Base-by-base conservation (phyloP, 202 grass and related monocot genomes). In the Zoysia matrella region DNA sequence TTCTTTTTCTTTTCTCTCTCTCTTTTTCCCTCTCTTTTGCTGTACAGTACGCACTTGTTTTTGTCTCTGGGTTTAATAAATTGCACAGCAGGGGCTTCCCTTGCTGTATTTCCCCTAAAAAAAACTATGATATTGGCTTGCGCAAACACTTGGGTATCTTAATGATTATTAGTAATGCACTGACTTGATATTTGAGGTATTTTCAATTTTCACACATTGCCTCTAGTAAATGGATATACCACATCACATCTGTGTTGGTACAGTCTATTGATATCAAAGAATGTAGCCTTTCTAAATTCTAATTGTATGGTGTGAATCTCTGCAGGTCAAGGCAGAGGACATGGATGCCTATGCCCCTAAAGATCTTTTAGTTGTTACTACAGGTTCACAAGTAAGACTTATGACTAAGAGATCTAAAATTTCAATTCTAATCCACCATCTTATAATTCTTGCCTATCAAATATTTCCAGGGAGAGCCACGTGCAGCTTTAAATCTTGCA, bases 341-440 rank as follows among this genome's bases (percentile, higher is more conserved):
- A 95, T 98, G 82, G 92, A 95, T 86, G 88, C 89, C 4, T 98
- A 95, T 87, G 86, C 93, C 69, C 96, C 96, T 60, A 93, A 98
- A 90, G 91, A 89, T 93, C 88, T 98, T 83, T 84, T 98, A 72
- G 89, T 98, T 13, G 92, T 98, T 58, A 98, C 96, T 60, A 98
- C 96, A 66, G 96, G 96, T 80, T 98, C 96, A 63, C 96, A 98
- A 83, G 96, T 98, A 95, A 95, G 90, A 87, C 53, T 62, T 89
- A 18, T 64, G 62, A 15, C 69, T 65, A 88, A 65, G 65, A 60
- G 69, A 54, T 67, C 69, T 39, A 69, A 13, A 51, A 12, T 74
- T 82, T 83, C n/a, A 57, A 65, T 51, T 83, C 30, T 62, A 36
- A 74, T 63, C 3, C 15, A 69, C 43, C 30, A 73, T 53, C 52